Base-by-base conservation (phyloP, 2,329 filamentous ascomycete species). In the Colletotrichum scovillei region DNA sequence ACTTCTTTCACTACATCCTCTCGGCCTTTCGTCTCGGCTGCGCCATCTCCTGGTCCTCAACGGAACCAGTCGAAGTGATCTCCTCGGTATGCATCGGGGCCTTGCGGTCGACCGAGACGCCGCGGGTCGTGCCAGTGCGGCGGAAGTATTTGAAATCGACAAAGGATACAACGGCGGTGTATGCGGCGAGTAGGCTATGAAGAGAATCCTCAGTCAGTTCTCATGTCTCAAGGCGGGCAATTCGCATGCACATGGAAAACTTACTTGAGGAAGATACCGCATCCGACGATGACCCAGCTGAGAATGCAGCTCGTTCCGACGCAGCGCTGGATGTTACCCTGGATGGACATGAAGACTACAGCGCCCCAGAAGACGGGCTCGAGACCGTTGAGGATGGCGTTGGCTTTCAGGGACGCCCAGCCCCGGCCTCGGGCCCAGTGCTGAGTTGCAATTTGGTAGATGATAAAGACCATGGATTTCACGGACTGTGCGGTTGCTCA, bases 381-480 rank as follows among this genome's bases (percentile, higher is more conserved):
- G 9, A 79, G 57, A 0, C 76, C 75, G 66, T 79, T 79, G 19
- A 79, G 67, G 1, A 80, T 70, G 0, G 75, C 72, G 14, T 77
- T 76, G 3, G 78, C 75, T 8, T 79, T 78, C 1, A 78, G 66
- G 12, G 76, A 79, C 7, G 62, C 71, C 67, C 75, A 79, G 46
- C 30, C 60, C 24, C 24, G 55, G 28, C 66, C 24, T 4, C n/a
- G 30, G 22, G 55, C 14, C 1, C 83, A 79, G 53, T 84, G 84
- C 11, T 81, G 80, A 16, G 81, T 81, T 1, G 82, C 72, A 46
- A 86, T 72, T 66, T 85, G 80, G 74, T 86, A 86, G 5, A 71
- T 52, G 68, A 86, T 78, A 57, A 86, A 76, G 52, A 84, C 71
- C 24, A 85, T 75, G 2, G 82, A 83, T 76, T 85, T 85, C 19